These are phyloP conservation scores for Aspergillus sp. DNA, from an alignment of 2,329 filamentous ascomycete species.

Conservation along the genomic window DNA sequence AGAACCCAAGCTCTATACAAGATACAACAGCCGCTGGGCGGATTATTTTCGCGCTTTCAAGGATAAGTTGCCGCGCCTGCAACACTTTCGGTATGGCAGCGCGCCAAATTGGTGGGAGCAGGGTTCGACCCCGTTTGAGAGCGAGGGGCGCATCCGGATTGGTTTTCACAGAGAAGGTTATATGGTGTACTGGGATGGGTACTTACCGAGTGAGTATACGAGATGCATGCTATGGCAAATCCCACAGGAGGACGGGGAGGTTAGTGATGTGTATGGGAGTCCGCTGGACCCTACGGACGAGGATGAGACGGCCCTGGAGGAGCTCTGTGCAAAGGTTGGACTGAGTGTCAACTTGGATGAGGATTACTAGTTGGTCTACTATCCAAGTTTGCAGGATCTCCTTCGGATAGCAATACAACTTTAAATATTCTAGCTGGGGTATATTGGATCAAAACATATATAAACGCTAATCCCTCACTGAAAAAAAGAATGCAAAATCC, in stretches of 20 bases:
- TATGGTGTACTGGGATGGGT: too few relatives aligned
- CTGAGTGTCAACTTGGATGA: too few relatives aligned
- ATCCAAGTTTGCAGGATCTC: too few relatives aligned
- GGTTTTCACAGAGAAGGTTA: too few relatives aligned
- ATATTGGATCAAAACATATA: background rate
- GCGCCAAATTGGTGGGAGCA: too few relatives aligned
- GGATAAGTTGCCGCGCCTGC: background rate
- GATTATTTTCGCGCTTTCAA: background rate
- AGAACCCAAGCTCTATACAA: too few relatives aligned
- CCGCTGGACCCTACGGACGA: slow-evolving; percentile 11
- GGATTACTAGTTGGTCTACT: too few relatives aligned
- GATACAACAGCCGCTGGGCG: background rate
- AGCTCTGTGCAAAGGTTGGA: slow-evolving; percentile 13
- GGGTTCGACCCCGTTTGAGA: too few relatives aligned
- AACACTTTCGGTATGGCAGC: slow-evolving; percentile 10
- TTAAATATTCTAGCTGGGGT: background rate
- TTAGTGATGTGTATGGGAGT: background rate
- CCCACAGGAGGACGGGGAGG: background rate
- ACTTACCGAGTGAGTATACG: too few relatives aligned
- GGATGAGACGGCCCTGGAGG: slow-evolving; percentile 17
- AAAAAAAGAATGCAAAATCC: too few relatives aligned
- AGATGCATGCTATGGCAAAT: background rate
- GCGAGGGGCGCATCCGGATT: too few relatives aligned
- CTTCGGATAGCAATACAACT: background rate
- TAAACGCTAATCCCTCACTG: background rate